phyloP scores from a whole-genome alignment of 371 early-diverging fungal species.

The Rhizopus arrhizus region DNA sequence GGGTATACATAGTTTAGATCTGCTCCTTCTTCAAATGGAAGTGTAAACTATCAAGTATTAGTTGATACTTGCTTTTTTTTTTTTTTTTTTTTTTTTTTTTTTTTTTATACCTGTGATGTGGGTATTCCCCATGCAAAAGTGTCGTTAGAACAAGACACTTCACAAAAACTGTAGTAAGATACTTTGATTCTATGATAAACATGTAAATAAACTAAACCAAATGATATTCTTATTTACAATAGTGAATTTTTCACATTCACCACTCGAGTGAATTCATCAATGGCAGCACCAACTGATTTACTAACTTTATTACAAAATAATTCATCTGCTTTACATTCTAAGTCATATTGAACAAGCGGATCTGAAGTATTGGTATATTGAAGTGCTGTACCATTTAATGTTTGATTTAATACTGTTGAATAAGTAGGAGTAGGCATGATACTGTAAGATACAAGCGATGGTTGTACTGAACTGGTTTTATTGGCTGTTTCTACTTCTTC shows the following conservation, averaged over 20 bases:
- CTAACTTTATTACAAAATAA: slow-evolving; percentile 43
- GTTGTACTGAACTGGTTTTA: background rate
- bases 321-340: slow-evolving; percentile 32
- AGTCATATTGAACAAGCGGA: slow-evolving; percentile 29
- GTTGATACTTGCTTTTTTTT: background rate
- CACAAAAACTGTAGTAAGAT: slow-evolving; percentile 40
- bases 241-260: slow-evolving; percentile 42
- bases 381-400: background rate
- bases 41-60: slow-evolving; percentile 35
- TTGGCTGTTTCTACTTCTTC: too few relatives aligned
- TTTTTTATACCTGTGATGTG: slow-evolving; percentile 37
- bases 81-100: slow-evolving; percentile 1
- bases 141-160: slow-evolving; percentile 36
- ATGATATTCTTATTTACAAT: slow-evolving; percentile 28
- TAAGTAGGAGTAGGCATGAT: background rate
- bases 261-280: slow-evolving; percentile 40
- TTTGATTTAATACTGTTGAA: background rate
- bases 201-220: background rate
- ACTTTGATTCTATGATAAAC: slow-evolving; percentile 22
- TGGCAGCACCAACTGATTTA: slow-evolving; percentile 36
- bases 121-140: slow-evolving; percentile 49
- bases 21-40: slow-evolving; percentile 53
- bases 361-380: slow-evolving; percentile 30
- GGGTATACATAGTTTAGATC: slow-evolving; percentile 53
- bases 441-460: background rate